Evolutionary conservation across 2,329 filamentous ascomycete species (phyloP), one percentile per base, ranked within the genome.

Genomic region (Orbilia quercus): DNA sequence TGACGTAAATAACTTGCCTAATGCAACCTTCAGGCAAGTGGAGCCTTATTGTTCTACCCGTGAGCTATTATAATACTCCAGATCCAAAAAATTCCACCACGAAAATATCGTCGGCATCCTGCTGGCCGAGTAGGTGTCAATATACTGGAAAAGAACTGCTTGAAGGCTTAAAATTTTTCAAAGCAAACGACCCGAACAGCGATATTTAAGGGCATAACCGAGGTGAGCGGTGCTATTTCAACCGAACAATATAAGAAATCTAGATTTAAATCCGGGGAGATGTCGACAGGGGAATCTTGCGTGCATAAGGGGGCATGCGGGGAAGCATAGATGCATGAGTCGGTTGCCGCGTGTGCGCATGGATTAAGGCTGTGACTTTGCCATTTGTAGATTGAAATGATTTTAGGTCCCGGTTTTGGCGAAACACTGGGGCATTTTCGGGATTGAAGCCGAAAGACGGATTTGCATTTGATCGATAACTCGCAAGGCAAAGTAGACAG

Each of bases 241-340:
- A 50, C 62, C 62, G 62, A 57, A 66, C 4, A 16, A 45, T 25
- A 14, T 2, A 48, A 45, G 23, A 55, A 48, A 47, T 64, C 59
- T 64, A 16, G 47, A 54, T 16, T 16, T 14, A 14, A 54, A 22
- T 54, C 22, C 42, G 38, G 48, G 48, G 23, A 16, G 47, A 42
- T 34, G 31, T 4, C 38, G 25, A 59, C 22, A 42, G 34, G 59
- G 48, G 40, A 20, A 55, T 47, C 59, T 47, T 47, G 59, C 59
- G 47, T 55, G 59, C 59, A 64, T 45, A 53, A 53, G 47, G 59
- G 59, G 25, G 38, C 34, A 53, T 42, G 58, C 18, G 58, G 58
- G 11, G 47, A 53, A 51, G 18, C 22, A 25, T 62, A 50, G 51
- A 12, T 28, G 40, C 23, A 7, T 7, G 22, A 36, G 48, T 53